Base-by-base conservation (phyloP, 2,329 filamentous ascomycete species). In the Penicillium corylophilum region DNA sequence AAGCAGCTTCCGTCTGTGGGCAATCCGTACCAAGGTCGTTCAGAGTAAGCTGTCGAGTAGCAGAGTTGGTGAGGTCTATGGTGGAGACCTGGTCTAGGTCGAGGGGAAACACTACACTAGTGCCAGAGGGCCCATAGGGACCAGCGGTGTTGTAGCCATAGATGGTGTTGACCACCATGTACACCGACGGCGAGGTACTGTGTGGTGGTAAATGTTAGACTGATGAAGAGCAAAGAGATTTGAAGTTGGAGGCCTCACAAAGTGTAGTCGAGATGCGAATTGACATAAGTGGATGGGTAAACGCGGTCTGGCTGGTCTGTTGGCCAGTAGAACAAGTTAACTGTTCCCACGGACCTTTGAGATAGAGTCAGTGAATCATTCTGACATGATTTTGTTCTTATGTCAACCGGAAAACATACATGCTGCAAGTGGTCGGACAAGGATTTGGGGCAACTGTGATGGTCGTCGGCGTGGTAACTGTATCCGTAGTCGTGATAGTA, bases 241-340 rank as follows among this genome's bases (percentile, higher is more conserved):
- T 31, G 10, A 18, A 35, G 26, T 10, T 10, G 13, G 5, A 23
- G 28, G 13, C 18, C 51, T 52, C 31, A 57, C 54, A 57, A 57
- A 15, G 46, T 51, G 23, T 54, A 51, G 24, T 54, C 44, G 23
- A 57, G 54, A 44, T 57, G 52, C 24, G 46, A 26, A 40, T 57
- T 26, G 22, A 52, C 40, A 50, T 52, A 54, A 33, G 54, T 57
- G 6, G 54, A 52, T 15, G 54, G 54, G 22, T 52, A 57, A 22
- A 36, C 35, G 24, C 24, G 16, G 5, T 36, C 16, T 15, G 51
- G 44, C n/a, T 49, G 33, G 23, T 57, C 35, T 5, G 54, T 50
- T 47, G 54, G 54, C 54, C 54, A 57, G 44, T 52, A 57, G 36
- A 57, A 55, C 12, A 57, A 36, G 18, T 57, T 57, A 5, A 57